phyloP scores from a whole-genome alignment of 352 stramenopile genomes.

The Pythium insidiosum region DNA sequence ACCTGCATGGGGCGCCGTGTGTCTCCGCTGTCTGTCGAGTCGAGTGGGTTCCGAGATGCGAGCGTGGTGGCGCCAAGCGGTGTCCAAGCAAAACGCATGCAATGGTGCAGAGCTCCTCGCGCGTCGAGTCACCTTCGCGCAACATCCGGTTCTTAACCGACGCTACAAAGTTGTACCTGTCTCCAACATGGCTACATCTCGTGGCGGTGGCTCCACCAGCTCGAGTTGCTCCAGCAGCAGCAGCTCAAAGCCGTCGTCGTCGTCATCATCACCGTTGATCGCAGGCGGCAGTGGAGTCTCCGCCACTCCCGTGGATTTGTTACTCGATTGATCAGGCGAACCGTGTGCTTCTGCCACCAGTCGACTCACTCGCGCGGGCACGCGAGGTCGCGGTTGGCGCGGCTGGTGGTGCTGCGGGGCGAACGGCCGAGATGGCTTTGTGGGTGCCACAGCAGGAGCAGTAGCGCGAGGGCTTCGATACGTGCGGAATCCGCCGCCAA shows the following conservation, averaged over 20 bases:
- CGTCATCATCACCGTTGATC: background rate
- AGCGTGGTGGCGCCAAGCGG: too few species aligned
- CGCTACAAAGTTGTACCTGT: constrained; percentile 6
- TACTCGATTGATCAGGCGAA: too few species aligned
- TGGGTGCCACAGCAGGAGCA: background rate
- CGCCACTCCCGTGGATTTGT: too few species aligned
- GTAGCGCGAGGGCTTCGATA: constrained; percentile 9
- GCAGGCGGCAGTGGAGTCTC: background rate
- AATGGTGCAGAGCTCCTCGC: constrained; percentile 51
- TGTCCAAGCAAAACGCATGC: too few species aligned
- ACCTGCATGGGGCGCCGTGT: constrained; percentile 33
- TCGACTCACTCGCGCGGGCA: too few species aligned
- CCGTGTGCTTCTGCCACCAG: too few species aligned
- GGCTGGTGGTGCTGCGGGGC: constrained; percentile 3
- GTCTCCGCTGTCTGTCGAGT: constrained; percentile 1
- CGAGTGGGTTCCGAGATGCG: constrained; percentile 2
- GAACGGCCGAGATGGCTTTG: constrained; percentile 4
- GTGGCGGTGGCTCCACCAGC: constrained; percentile 3
- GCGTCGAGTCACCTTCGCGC: constrained; percentile 24
- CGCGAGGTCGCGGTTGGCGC: too few species aligned
- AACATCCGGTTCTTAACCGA: constrained; percentile 4
- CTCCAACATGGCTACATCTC: constrained; percentile 1
- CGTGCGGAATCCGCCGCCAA: constrained; percentile 46
- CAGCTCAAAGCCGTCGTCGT: constrained; percentile 11
- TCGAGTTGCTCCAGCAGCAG: constrained; percentile 15